Percentiles rank a stretch among this genome's conserved stretches.
Conservation (phyloP, 2,329 filamentous ascomycete genomes). For the Colletotrichum lindemuthianum region DNA sequence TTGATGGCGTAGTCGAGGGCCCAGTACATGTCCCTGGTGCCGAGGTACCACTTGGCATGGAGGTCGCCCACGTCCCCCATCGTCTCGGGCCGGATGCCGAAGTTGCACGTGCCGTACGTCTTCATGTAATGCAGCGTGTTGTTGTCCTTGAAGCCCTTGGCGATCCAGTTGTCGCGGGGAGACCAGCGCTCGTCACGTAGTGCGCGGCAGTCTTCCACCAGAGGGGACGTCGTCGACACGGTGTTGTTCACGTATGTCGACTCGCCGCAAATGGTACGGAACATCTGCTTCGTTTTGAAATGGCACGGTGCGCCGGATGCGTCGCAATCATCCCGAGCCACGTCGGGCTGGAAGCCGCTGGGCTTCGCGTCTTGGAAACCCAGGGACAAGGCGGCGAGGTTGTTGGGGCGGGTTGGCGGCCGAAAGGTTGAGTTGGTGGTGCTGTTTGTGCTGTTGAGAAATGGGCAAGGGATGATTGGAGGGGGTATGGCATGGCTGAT, state of each 20-base stretch:
- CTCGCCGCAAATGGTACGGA: slow-evolving; percentile 6
- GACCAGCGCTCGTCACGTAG: slow-evolving; percentile 9
- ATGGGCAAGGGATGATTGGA: not conserved
- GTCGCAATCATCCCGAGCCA: too few species aligned
- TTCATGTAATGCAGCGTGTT: slow-evolving; percentile 10
- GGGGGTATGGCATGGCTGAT: not conserved
- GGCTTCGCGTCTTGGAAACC: not conserved
- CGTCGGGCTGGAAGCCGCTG: not conserved
- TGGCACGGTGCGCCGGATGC: too few species aligned
- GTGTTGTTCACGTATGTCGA: slow-evolving; percentile 18
- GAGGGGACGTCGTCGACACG: slow-evolving; percentile 3
- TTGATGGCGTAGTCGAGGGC: not conserved
- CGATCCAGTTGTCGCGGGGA: not conserved
- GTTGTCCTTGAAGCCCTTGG: slow-evolving; percentile 14
- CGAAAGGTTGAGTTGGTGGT: not conserved
- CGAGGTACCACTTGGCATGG: slow-evolving; percentile 14
- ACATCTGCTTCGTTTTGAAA: too few species aligned
- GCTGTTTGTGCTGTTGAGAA: slow-evolving; percentile 9
- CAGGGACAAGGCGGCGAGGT: not conserved
- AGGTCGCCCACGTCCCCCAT: not conserved
- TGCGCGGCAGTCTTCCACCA: slow-evolving; percentile 1
- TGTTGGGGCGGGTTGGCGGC: too few species aligned
- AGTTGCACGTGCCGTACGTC: slow-evolving; percentile 9
- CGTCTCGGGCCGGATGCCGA: slow-evolving; percentile 20
- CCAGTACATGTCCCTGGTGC: slow-evolving; percentile 10